A percentile compares a stretch with the other conserved stretches of the same genome.
Conservation (phyloP, 768 basidiomycete genomes). For the Pisolithus microcarpus region DNA sequence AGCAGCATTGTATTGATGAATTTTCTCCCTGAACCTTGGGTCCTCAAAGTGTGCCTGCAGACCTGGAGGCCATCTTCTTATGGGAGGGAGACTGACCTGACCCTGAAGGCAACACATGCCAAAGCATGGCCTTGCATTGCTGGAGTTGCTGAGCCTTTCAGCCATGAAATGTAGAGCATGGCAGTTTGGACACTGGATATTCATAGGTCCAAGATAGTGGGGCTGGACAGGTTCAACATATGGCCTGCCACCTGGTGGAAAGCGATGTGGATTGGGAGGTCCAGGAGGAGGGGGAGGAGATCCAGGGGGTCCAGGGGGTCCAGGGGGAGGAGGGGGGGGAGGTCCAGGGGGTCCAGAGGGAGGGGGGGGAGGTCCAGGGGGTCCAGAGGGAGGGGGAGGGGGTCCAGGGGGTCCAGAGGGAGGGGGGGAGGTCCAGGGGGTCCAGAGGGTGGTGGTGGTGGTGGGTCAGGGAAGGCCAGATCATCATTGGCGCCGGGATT, state of each 20-base stretch:
- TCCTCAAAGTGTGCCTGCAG: slow-evolving; percentile 6
- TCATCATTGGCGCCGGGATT: neutral
- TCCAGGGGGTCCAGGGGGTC: neutral
- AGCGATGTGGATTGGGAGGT: neutral
- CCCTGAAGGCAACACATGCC: slow-evolving; percentile 24
- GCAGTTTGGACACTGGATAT: slow-evolving; percentile 10
- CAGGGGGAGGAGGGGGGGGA: too few species aligned
- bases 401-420: neutral
- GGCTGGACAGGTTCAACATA: slow-evolving; percentile 8
- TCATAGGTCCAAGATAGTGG: slow-evolving; percentile 5
- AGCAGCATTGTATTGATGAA: slow-evolving; percentile 33
- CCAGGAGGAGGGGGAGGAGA: neutral
- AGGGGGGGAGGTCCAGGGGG: neutral
- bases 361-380: too few species aligned
- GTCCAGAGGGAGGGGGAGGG: too few species aligned
- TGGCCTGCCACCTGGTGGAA: slow-evolving; percentile 1
- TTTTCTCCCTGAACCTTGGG: slow-evolving; percentile 24
- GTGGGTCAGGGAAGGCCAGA: neutral
- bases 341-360: neutral
- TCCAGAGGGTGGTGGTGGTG: neutral
- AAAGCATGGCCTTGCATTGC: slow-evolving; percentile 1
- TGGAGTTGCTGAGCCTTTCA: slow-evolving; percentile 6
- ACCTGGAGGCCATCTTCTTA: slow-evolving; percentile 9
- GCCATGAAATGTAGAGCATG: slow-evolving; percentile 13
- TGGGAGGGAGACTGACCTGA: slow-evolving; percentile 13